Evolutionary conservation across 129 eudicot species (phyloP), one percentile per base, ranked within the genome.

Genomic region (Oenanthe sinensis): DNA sequence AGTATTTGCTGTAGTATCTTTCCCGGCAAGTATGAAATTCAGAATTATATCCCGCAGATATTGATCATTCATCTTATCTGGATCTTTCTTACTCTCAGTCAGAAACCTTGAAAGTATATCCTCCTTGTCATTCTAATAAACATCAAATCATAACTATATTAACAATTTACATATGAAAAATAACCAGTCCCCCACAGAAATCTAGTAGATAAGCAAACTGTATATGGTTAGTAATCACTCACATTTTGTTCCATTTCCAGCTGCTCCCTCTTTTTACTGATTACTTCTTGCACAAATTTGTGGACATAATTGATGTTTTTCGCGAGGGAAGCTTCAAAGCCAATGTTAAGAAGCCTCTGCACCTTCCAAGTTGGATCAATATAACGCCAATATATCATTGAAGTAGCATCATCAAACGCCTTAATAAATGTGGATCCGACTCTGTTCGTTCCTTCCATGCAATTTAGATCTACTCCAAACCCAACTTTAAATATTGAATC

Each of bases 291-390:
- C 36, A 72, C 76, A 72, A 72, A 72, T 10, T 43, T 11, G 22
- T 72, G 3, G 0, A 72, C 2, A n/a, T 20, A 8, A n/a, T 72
- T 72, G 54, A 72, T 20, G 76, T 44, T n/a, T 72, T 22, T 72
- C 37, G 4, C 15, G 4, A 72, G 50, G 52, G 76, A 42, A 72
- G 76, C 76, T 43, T 72, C 76, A n/a, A 43, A 42, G 49, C 76
- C 76, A 43, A 72, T 72, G 76, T n/a, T 72, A 4, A 72, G 54
- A 43, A 43, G 47, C 37, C 50, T n/a, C 76, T 72, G 33, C 54
- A 72, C 19, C 54, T 43, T 72, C 76, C 76, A 72, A n/a, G 50
- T 40, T 22, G 76, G 76, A 72, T 72, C 76, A n/a, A 72, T 12
- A n/a, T 72, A 72, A 20, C 76, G 76, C 76, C 76, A 72, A 44